Base-by-base conservation (phyloP, 75 land plant species). In the Sequoia sempervirens region DNA sequence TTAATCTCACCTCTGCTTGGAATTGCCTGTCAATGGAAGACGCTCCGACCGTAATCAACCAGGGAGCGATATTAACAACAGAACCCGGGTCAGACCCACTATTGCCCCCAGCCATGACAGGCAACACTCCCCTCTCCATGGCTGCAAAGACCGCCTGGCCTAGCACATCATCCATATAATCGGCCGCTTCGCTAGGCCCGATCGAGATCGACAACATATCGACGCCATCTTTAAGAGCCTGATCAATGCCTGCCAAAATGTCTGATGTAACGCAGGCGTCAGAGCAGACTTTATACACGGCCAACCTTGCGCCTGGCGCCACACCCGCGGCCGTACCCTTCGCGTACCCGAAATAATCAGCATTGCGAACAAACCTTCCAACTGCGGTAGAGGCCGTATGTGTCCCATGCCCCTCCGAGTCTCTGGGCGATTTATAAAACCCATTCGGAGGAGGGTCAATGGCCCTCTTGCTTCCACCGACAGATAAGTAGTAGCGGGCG, bases 321-420 rank as follows among this genome's bases (percentile, higher is more conserved):
- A 94, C 83, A 32, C 98, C 98, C 50, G 84, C 73, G 12, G 98
- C 93, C 0, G 89, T 93, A 10, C 98, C 98, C 36, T 61, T 64
- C 9, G 92, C 98, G 58, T 89, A 94, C 13, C 96, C 98, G 64
- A 94, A 87, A 82, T 81, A 88, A 30, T 89, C 85, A 0, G 91
- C 96, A 32, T 83, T 85, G 6, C 30, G 58, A n/a, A 93, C 96
- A 69, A 73, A 84, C 43, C 83, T 87, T 2, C 98, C 98, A 40
- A 86, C 96, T 2, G 91, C 96, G 0, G 96, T 96, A 26, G 96
- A 90, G 6, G 98, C 86, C 0, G 96, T 94, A 84, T 94, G 96
- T 0, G 93, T 96, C 20, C 98, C 98, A 84, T 96, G 98, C 40
- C 98, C 98, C 0, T 86, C 83, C 4, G 84, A 83, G 84, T 96